Evolutionary conservation across 2,329 filamentous ascomycete species (phyloP), one percentile per base, ranked within the genome.

Genomic region (Rhytidhysteron rufulum): DNA sequence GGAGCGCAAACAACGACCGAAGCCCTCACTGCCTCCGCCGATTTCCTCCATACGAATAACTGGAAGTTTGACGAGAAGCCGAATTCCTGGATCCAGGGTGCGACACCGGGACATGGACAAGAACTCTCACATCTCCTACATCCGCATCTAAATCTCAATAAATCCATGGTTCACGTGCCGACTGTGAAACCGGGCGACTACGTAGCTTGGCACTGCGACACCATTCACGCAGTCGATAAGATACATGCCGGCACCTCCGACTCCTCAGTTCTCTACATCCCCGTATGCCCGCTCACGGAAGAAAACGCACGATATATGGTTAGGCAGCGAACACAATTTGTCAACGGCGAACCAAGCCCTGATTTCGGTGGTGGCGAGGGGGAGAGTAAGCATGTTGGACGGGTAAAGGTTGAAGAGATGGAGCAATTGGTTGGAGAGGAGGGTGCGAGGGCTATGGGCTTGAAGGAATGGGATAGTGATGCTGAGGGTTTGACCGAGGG

Each of bases 241-340:
- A 72, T 82, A 1, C 90, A 96, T 59, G 65, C 65, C 1, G 91
- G 90, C 2, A 72, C 67, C 2, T 65, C 70, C 0, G 90, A 96
- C 62, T 88, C 86, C 0, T 89, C 83, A 51, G 90, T 95, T 0
- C 57, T 96, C 44, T 96, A 96, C 56, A 95, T 96, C 40, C 89
- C 90, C 0, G 83, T 87, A 0, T 93, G 86, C 40, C 89, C 90
- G 0, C 74, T 88, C 21, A 95, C 88, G 1, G 78, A 83, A 39
- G 68, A 73, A 29, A 95, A 93, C 53, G 82, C 85, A 0, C 66
- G 77, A 17, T 93, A 90, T 57, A 70, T 91, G 1, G 73, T 67
- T 2, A 74, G 79, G 13, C 88, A 95, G 67, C 77, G 85, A 16
- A 72, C 79, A n/a, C 78, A 80, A 0, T 93, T 93, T 51, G 63